These are phyloP conservation scores for Candida freyschussii DNA, from an alignment of 1,139 yeast genomes.

Conservation along the genomic window DNA sequence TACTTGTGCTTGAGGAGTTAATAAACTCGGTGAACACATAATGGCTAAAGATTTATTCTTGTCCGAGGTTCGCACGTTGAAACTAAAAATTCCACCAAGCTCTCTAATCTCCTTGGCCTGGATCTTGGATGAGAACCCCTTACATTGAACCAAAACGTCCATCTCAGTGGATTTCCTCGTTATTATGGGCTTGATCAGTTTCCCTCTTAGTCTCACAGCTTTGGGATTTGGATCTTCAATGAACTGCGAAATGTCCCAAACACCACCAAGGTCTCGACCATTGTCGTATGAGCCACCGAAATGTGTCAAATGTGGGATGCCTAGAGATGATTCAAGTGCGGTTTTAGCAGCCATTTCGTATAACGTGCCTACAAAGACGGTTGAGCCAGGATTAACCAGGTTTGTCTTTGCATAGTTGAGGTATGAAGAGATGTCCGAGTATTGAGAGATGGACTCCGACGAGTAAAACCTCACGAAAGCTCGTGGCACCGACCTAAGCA, in stretches of 20 bases:
- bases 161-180: constrained; percentile 21
- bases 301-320: constrained; percentile 34
- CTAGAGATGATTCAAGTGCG: constrained; percentile 38
- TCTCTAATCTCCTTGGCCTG: constrained; percentile 53
- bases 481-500: no score
- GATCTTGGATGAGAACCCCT: constrained; percentile 42
- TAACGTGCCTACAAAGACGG: constrained; percentile 63
- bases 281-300: constrained; percentile 71
- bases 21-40: constrained; percentile 54
- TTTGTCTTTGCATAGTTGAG: constrained; percentile 28
- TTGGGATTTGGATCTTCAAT: constrained; percentile 1
- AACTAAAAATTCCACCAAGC: constrained; percentile 50
- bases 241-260: constrained; percentile 44
- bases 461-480: constrained; percentile 2
- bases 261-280: constrained; percentile 66
- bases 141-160: constrained; percentile 54
- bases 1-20: constrained; percentile 54
- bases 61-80: constrained; percentile 34
- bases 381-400: constrained; percentile 34
- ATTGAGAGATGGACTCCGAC: constrained; percentile 2
- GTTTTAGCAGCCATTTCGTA: constrained; percentile 58
- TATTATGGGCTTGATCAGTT: constrained; percentile 26
- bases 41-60: constrained; percentile 34
- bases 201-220: constrained; percentile 20
- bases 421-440: constrained; percentile 26